Evolutionary conservation across 495 filamentous ascomycete genomes (phyloP).

Genomic region (Amniculicola lignicola): DNA sequence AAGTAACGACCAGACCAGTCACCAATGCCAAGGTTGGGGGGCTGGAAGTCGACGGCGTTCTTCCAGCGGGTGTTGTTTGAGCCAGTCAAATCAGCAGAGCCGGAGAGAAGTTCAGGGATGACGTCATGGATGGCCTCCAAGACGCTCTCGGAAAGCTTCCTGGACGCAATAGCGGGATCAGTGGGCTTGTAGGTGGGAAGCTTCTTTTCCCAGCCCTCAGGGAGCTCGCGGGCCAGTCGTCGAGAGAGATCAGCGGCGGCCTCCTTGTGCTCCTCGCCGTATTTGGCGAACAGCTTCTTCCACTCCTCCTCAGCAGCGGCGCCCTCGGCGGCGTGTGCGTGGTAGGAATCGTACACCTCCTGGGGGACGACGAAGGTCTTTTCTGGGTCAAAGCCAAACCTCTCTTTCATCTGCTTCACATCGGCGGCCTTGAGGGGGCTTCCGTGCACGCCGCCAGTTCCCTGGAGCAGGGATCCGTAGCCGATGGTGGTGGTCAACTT

Average conservation of each 20-base stretch:
- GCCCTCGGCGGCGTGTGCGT: constrained; percentile 75
- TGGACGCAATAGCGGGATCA: constrained; percentile 80
- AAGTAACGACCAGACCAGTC: constrained; percentile 89
- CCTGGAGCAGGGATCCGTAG: constrained; percentile 89
- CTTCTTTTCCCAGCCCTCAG: constrained; percentile 94
- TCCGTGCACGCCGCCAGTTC: constrained; percentile 93
- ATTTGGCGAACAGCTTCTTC: constrained; percentile 89
- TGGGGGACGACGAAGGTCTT: constrained; percentile 92
- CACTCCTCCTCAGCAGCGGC: constrained; percentile 92
- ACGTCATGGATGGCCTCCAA: constrained; percentile 80
- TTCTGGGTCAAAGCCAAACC: constrained; percentile 94
- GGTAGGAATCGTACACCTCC: constrained; percentile 88
- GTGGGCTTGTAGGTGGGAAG: constrained; percentile 88
- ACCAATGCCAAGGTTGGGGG: constrained; percentile 76
- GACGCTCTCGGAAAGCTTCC: constrained; percentile 93
- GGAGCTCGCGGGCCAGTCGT: constrained; percentile 77
- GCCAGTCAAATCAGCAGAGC: constrained; percentile 95
- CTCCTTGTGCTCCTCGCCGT: constrained; percentile 68
- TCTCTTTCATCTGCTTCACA: constrained; percentile 81
- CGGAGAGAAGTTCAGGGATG: constrained; percentile 88
- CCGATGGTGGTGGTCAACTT: constrained; percentile 97
- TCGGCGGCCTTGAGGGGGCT: constrained; percentile 92
- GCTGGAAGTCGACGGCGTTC: constrained; percentile 96
- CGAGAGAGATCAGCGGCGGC: constrained; percentile 78
- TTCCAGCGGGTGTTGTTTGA: constrained; percentile 99